Conservation (phyloP, 2,329 filamentous ascomycete species). For the Trichophyton simii region DNA sequence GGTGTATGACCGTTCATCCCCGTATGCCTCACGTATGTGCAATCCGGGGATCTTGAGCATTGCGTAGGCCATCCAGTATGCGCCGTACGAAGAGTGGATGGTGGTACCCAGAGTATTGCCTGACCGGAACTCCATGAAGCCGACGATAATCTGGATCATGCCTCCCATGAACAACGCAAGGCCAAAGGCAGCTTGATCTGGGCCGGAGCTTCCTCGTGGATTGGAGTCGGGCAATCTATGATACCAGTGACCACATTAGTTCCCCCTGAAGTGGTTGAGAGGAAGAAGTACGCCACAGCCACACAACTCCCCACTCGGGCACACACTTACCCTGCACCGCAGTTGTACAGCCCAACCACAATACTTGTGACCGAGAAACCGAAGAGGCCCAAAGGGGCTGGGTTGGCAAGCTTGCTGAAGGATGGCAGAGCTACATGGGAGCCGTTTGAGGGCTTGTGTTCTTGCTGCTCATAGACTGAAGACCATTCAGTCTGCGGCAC, state of each 20-base stretch:
- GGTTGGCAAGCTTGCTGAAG: conserved; percentile 35
- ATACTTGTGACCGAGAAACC: conserved; percentile 57
- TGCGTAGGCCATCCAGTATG: conserved; percentile 50
- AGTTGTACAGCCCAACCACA: conserved; percentile 40
- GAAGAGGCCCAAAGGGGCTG: conserved; percentile 47
- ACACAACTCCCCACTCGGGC: neutral
- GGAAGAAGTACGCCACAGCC: neutral
- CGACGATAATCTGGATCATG: conserved; percentile 18
- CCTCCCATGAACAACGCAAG: conserved; percentile 22
- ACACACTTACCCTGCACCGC: conserved; percentile 37
- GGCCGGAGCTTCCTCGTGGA: conserved; percentile 15
- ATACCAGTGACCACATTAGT: neutral
- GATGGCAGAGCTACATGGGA: conserved; percentile 10
- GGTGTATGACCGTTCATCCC: conserved; percentile 31
- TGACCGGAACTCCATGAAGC: conserved; percentile 34
- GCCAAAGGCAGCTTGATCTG: conserved; percentile 19
- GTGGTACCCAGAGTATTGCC: conserved; percentile 54
- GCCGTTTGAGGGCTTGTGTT: neutral
- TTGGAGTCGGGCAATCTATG: conserved; percentile 18
- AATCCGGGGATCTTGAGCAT: conserved; percentile 44
- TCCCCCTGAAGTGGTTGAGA: neutral
- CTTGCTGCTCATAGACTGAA: neutral
- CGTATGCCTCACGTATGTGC: conserved; percentile 39
- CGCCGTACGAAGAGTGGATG: conserved; percentile 48
- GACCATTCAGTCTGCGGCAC: neutral